These are phyloP conservation scores for Tagetes patula DNA, from an alignment of 129 eudicot genomes.

Conservation along the genomic window DNA sequence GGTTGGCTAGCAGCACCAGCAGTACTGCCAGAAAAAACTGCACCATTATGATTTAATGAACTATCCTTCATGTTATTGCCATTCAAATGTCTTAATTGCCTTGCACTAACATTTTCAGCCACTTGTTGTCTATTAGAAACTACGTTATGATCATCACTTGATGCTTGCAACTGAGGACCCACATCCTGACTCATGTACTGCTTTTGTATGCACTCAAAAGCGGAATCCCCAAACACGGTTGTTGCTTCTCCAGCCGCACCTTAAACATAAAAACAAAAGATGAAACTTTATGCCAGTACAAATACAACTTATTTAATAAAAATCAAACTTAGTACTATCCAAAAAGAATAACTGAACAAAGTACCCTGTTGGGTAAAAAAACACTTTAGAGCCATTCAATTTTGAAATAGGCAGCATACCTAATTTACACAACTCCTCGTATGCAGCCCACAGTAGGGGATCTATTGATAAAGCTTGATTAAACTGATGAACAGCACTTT, in stretches of 20 bases:
- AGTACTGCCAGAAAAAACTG: conserved; percentile 36
- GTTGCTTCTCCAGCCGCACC: conserved; percentile 94
- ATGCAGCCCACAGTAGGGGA: conserved; percentile 95
- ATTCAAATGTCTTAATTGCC: conserved; percentile 53
- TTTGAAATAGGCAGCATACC: no score
- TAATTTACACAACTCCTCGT: conserved; percentile 89
- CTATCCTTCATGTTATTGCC: conserved; percentile 53
- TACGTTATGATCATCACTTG: conserved; percentile 51
- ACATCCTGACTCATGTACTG: conserved; percentile 61
- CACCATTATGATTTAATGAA: conserved; percentile 61
- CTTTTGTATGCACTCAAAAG: conserved; percentile 72
- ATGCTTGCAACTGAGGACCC: conserved; percentile 45
- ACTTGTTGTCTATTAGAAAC: conserved; percentile 47
- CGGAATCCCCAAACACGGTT: conserved; percentile 78
- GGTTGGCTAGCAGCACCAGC: conserved; percentile 36
- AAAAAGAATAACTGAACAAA: background rate
- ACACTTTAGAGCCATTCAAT: conserved; percentile 36
- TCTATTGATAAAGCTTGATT: conserved; percentile 89
- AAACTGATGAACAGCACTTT: conserved; percentile 75
- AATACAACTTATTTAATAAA: background rate
- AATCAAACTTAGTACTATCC: background rate
- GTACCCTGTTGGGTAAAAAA: conserved; percentile 2
- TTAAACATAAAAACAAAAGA: conserved; percentile 31
- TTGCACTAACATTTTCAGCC: conserved; percentile 69
- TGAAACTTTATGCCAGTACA: background rate